Evolutionary conservation across 495 filamentous ascomycete species (phyloP), one percentile per base, ranked within the genome.

Genomic region (Pyronema domesticum): DNA sequence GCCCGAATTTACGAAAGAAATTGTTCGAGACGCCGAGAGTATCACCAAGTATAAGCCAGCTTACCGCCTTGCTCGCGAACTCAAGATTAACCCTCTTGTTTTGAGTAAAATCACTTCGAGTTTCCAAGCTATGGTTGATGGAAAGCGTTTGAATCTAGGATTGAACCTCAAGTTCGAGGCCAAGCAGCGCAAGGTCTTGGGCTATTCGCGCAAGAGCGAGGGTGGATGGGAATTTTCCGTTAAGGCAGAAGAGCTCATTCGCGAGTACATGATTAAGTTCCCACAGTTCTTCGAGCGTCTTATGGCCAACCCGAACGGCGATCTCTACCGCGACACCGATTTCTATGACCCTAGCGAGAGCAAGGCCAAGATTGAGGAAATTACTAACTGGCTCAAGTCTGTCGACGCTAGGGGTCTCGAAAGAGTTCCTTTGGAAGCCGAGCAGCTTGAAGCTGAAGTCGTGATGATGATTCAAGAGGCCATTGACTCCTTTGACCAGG

Each of bases 141-240:
- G 79, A 47, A 77, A 82, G 45, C 74, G 77, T 37, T 75, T 93
- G 40, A 96, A 99, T 60, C 71, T 99, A 11, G 93, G 93, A 7
- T 73, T 99, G 40, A 99, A 96, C 64, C 72, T 99, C 55, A 99
- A 99, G 65, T 96, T 96, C 54, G 89, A 99, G 67, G 82, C 81
- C 0, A 86, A 81, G 68, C 93, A 95, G 69, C 78, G 86, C 53
- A 99, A 99, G 68, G 93, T 99, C 5, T 73, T 96, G 13, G 93
- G 93, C 5, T 99, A 95, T 66, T 94, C 89, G 14, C 86, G 87
- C 56, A 84, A 85, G 47, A 79, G 79, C 14, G 73, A 78, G 10
- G 80, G 75, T 11, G 93, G 93, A 7, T 99, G 93, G 93, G 93
- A 96, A 68, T 96, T 91, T 64, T 94, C 86, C 62, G 73, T 77